A percentile compares a stretch with the other conserved stretches of the same genome.
phyloP scores from a whole-genome alignment of 768 basidiomycete species.

The Galerina sulciceps region DNA sequence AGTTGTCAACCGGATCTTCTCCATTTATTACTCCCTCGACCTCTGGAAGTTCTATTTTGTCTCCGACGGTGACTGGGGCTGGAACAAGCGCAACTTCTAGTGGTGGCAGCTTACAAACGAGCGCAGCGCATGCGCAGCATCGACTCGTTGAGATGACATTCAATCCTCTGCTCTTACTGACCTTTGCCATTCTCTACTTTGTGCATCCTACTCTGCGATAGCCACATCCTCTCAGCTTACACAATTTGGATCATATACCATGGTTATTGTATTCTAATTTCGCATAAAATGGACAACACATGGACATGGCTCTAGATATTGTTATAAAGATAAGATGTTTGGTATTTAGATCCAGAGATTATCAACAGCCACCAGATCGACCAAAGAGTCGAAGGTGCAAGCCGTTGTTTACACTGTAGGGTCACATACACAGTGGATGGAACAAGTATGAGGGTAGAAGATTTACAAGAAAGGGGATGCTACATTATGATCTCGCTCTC shows the following conservation, averaged over 20 bases:
- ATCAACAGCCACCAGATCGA: no score
- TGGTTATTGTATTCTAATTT: no score
- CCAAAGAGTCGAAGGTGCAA: no score
- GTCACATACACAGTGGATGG: not conserved
- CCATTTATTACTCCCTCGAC: constrained; percentile 21
- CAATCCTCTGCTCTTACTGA: constrained; percentile 16
- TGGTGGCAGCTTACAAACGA: constrained; percentile 1
- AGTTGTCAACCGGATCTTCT: constrained; percentile 25
- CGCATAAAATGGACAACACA: no score
- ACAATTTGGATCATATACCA: not conserved
- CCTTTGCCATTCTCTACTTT: constrained; percentile 6
- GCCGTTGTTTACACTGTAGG: not conserved
- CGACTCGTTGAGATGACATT: constrained; percentile 1
- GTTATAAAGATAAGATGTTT: no score
- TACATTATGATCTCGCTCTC: not conserved
- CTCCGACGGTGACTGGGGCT: not conserved
- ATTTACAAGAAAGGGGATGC: not conserved
- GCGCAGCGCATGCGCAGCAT: constrained; percentile 9
- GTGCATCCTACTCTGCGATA: constrained; percentile 1
- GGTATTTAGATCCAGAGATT: no score
- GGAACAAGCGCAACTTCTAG: not conserved
- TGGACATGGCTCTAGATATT: no score
- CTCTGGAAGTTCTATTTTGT: constrained; percentile 8
- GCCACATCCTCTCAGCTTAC: not conserved
- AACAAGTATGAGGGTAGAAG: not conserved